Percentiles rank a stretch among this genome's conserved stretches.
These are phyloP conservation scores for Fagus sylvatica DNA, from an alignment of 306 rosid genomes.

Conservation along the genomic window DNA sequence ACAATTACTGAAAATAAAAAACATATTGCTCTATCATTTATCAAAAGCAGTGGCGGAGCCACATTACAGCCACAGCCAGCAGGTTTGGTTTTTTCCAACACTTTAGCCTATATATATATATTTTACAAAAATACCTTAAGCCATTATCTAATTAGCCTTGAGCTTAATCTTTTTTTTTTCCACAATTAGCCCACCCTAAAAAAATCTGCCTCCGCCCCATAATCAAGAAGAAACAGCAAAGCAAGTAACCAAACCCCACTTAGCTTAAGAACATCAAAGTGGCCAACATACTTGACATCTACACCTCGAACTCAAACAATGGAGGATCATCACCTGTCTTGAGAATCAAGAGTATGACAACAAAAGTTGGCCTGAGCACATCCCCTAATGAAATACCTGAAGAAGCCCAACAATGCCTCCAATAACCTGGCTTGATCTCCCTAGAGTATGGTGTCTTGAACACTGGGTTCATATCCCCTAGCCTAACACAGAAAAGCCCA, in stretches of 20 bases:
- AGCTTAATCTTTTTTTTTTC: too few species aligned
- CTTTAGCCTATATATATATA: too few species aligned
- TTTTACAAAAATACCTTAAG: too few species aligned
- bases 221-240: too few species aligned
- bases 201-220: too few species aligned
- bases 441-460: constrained; percentile 2
- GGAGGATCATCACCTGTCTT: constrained; percentile 5
- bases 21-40: too few species aligned
- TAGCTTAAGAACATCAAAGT: neutral
- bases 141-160: too few species aligned
- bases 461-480: constrained; percentile 17
- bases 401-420: constrained; percentile 35
- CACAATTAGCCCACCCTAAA: too few species aligned
- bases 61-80: too few species aligned
- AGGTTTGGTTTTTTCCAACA: too few species aligned
- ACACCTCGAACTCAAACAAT: neutral
- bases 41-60: too few species aligned
- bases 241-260: neutral
- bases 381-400: constrained; percentile 29
- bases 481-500: constrained; percentile 27
- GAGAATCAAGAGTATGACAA: neutral
- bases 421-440: constrained; percentile 29
- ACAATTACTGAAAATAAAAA: too few species aligned
- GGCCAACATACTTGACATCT: neutral
- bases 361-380: constrained; percentile 13